Base-by-base conservation (phyloP, 2,329 filamentous ascomycete genomes). In the Stagonosporopsis cucurbitacearum region DNA sequence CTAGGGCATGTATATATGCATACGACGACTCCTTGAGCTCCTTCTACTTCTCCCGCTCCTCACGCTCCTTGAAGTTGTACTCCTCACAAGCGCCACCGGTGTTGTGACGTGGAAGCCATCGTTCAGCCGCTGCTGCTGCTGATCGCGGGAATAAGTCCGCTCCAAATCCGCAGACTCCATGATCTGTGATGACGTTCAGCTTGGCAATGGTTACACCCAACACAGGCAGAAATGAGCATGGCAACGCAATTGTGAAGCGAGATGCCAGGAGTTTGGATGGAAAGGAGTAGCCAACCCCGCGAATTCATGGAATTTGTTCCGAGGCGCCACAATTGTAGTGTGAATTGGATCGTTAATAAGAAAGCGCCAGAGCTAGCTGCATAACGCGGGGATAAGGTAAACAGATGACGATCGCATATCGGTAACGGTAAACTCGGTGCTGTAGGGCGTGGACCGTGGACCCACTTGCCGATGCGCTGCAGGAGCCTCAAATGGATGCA, bases 91-190 rank as follows among this genome's bases (percentile, higher is more conserved):
- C 28, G 66, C 59, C 57, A 69, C 64, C 2, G 72, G 69, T 15
- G 68, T 69, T 9, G 62, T 65, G 25, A 64, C 54, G 25, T 61
- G 63, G 20, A 64, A 52, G 19, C 60, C 57, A 20, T 70, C 64
- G 15, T 70, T 64, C 13, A 71, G 58, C 50, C 67, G 58, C 46
- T 71, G 66, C 51, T 72, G 70, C 54, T 74, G 66, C 57, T 70
- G 69, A 50, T 74, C 70, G 17, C 67, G 63, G 57, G 72, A 73
- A 63, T 69, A 74, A 59, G 67, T 73, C 52, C 60, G 64, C 50
- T 74, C 71, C n/a, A 75, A 59, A 54, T 72, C 64, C 8, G 59
- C 54, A 25, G 56, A 59, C 48, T 64, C 68, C 68, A 71, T 68
- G 33, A 25, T 55, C 19, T 45, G 43, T n/a, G 33, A 44, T 47